phyloP scores from a whole-genome alignment of 495 filamentous ascomycete species.

The Mycothermus thermophilus region DNA sequence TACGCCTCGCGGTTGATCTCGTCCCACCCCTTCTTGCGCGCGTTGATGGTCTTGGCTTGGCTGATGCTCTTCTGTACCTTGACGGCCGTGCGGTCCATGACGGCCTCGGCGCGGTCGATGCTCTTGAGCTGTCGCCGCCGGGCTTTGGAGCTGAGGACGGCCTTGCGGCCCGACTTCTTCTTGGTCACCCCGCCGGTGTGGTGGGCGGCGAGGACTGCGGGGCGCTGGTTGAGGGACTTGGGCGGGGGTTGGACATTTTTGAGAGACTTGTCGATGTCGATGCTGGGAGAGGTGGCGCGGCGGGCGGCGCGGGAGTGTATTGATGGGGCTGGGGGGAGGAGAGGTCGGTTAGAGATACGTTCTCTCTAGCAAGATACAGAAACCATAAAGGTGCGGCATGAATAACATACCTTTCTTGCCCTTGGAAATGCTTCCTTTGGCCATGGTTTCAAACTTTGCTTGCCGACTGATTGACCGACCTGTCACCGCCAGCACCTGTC shows the following conservation, averaged over 20 bases:
- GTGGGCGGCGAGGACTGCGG: constrained; percentile 49
- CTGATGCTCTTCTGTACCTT: constrained; percentile 56
- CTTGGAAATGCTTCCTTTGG: constrained; percentile 27
- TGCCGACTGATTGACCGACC: too few relatives aligned
- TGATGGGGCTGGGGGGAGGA: constrained; percentile 22
- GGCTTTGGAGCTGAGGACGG: constrained; percentile 48
- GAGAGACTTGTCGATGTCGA: constrained; percentile 65
- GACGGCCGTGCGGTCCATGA: constrained; percentile 52
- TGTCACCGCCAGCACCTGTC: too few relatives aligned
- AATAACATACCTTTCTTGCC: constrained; percentile 23
- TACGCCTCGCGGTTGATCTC: constrained; percentile 38
- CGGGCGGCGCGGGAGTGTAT: constrained; percentile 59
- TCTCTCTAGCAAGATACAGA: neutral
- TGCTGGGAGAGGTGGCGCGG: constrained; percentile 54
- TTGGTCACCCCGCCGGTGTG: constrained; percentile 50
- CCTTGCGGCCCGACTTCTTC: constrained; percentile 48
- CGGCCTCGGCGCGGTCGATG: constrained; percentile 57
- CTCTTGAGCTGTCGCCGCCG: constrained; percentile 53
- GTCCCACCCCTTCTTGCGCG: constrained; percentile 43
- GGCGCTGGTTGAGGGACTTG: constrained; percentile 35
- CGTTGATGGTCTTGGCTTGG: constrained; percentile 45
- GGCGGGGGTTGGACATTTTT: constrained; percentile 43
- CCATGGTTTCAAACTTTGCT: constrained; percentile 17
- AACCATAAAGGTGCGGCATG: neutral
- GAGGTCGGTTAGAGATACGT: neutral